These are phyloP conservation scores for Lophiotrema nucula DNA, from an alignment of 495 filamentous ascomycete genomes.

Conservation along the genomic window DNA sequence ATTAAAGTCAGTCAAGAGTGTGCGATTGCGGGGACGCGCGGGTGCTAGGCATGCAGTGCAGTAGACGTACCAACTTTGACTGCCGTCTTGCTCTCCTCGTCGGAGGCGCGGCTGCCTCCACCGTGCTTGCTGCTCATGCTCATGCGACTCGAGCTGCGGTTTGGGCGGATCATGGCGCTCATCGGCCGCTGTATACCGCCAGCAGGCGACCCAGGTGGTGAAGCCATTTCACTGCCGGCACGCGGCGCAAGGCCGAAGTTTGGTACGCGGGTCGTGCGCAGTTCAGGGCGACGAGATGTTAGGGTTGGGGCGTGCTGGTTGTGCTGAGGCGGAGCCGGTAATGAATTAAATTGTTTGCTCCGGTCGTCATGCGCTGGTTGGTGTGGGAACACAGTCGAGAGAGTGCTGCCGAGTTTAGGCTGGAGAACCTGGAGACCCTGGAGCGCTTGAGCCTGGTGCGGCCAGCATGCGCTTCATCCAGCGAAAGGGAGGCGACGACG, in stretches of 20 bases:
- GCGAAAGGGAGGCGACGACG: not conserved
- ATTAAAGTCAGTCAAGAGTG: constrained; percentile 28
- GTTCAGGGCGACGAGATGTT: not conserved
- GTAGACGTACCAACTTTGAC: constrained; percentile 93
- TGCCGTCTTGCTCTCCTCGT: constrained; percentile 92
- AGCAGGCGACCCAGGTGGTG: constrained; percentile 60
- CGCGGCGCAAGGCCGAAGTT: constrained; percentile 10
- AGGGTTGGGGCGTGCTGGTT: not conserved
- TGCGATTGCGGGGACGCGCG: constrained; percentile 9
- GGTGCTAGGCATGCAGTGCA: not conserved
- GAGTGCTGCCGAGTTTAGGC: constrained; percentile 4
- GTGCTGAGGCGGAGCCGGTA: constrained; percentile 2
- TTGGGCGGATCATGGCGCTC: constrained; percentile 80
- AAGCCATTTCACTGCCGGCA: constrained; percentile 48
- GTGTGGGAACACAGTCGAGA: not conserved
- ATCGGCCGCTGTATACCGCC: constrained; percentile 65
- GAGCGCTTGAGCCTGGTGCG: not conserved
- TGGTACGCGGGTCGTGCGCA: constrained; percentile 19
- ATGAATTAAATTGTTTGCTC: constrained; percentile 6
- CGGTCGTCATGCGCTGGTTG: constrained; percentile 23
- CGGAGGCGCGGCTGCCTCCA: constrained; percentile 80
- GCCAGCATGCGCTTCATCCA: not conserved
- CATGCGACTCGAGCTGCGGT: constrained; percentile 84
- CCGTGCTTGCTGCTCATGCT: constrained; percentile 79
- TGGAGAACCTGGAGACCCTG: not conserved